These are phyloP conservation scores for Fusarium marasasianum DNA, from an alignment of 2,329 filamentous ascomycete species.

Conservation along the genomic window DNA sequence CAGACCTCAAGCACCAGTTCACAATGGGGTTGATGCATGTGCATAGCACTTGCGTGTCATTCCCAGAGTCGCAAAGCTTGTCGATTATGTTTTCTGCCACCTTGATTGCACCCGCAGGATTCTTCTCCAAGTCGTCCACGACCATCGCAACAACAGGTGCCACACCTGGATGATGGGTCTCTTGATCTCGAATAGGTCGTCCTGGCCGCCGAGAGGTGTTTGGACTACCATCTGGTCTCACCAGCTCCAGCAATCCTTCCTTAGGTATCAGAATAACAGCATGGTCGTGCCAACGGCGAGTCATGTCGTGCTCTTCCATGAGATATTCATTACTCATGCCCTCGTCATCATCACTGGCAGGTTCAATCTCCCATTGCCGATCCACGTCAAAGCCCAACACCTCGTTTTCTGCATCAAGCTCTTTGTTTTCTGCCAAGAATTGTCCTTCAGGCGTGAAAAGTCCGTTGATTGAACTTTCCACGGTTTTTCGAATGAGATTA, in stretches of 20 bases:
- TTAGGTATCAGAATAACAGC: slow-evolving; percentile 11
- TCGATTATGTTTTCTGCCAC: background rate
- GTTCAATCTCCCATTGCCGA: background rate
- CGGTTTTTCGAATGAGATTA: background rate
- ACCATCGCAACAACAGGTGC: background rate
- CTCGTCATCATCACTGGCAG: slow-evolving; percentile 5
- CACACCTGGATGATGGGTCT: background rate
- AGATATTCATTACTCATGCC: background rate
- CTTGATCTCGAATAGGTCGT: background rate
- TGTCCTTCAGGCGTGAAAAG: slow-evolving; percentile 4
- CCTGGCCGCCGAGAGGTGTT: background rate
- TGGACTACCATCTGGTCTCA: background rate
- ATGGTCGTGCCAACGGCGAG: slow-evolving; percentile 6
- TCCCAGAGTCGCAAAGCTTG: background rate
- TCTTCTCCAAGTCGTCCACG: background rate
- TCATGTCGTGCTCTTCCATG: background rate
- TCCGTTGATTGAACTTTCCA: background rate
- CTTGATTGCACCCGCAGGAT: background rate
- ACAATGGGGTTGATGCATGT: background rate
- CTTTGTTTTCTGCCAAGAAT: background rate
- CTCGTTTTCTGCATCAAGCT: slow-evolving; percentile 3
- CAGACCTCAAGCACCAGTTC: slow-evolving; percentile 1
- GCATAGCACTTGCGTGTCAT: background rate
- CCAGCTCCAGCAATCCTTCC: background rate
- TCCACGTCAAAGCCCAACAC: slow-evolving; percentile 6